These are phyloP conservation scores for Zymoseptoria brevis DNA, from an alignment of 2,329 filamentous ascomycete genomes.

Conservation along the genomic window DNA sequence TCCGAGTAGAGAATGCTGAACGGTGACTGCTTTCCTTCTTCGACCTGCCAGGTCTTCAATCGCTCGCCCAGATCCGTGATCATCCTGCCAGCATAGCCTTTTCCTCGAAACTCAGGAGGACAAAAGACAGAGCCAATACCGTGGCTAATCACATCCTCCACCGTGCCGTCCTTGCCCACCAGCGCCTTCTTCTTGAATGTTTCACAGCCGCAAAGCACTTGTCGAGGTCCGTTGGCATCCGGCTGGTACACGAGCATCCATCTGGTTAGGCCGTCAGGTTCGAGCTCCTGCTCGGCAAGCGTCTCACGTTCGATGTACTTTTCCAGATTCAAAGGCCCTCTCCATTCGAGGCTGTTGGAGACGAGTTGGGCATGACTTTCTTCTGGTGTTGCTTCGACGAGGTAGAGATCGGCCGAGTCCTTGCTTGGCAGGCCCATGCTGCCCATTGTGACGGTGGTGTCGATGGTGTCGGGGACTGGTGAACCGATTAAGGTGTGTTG, in stretches of 20 bases:
- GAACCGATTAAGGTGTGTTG: not conserved
- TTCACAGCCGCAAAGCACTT: conserved; percentile 52
- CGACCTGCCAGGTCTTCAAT: conserved; percentile 46
- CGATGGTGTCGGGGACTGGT: not conserved
- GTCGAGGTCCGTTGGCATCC: conserved; percentile 22
- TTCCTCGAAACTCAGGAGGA: conserved; percentile 55
- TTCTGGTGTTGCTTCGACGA: conserved; percentile 47
- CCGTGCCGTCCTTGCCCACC: conserved; percentile 36
- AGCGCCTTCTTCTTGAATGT: conserved; percentile 44
- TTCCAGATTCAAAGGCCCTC: conserved; percentile 46
- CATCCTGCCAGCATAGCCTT: conserved; percentile 72
- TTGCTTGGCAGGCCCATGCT: conserved; percentile 36
- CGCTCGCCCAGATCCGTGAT: conserved; percentile 55
- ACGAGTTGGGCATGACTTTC: conserved; percentile 47
- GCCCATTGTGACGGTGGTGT: conserved; percentile 7
- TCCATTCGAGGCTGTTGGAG: conserved; percentile 51
- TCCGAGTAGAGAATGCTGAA: conserved; percentile 84
- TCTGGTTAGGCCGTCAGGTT: conserved; percentile 48
- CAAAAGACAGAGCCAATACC: conserved; percentile 75
- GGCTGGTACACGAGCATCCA: conserved; percentile 52
- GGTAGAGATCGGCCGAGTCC: conserved; percentile 43
- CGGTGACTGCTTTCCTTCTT: conserved; percentile 37
- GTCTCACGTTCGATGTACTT: conserved; percentile 53
- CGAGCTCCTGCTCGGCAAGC: conserved; percentile 45
- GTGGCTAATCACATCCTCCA: conserved; percentile 56